Evolutionary conservation across 352 stramenopile species (phyloP), one percentile per base, ranked within the genome.

Genomic region (Globisporangium heterothallicum): DNA sequence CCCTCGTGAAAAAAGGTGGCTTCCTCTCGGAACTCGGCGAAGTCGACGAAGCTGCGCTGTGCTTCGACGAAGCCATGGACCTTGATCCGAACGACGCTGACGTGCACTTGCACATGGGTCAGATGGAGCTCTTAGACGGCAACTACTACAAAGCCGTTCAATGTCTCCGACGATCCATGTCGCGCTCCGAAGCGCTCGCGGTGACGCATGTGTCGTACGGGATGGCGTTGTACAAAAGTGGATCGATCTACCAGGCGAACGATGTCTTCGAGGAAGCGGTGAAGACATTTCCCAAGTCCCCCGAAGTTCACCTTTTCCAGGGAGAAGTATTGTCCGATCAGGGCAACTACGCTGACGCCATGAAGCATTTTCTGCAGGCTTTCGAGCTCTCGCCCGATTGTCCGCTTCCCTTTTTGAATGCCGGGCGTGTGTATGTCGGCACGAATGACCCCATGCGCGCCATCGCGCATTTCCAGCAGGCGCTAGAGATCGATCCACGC

Each of bases 141-240:
- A 73, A 91, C 44, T 94, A 88, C 61, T 71, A 78, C 47, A 66
- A 76, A 18, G 78, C 83, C 14, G 73, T 86, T 34, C 72, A 88
- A 54, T 82, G 66, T 59, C 67, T 94, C 19, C 81, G 80, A 41
- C 69, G 74, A 30, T 71, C 74, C 22, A 90, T 94, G 56, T 82
- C 81, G 14, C 77, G 80, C 29, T 92, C 77, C n/a, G 78, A 92
- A 16, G 61, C 66, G 24, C 61, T 94, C 24, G 72, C 78, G 0
- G 78, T 92, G 14, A 89, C 72, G 0, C 74, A 91, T 42, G 72
- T 94, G 10, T 85, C 79, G 18, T 94, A 92, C 61, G 83, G 77
- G 38, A 94, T 92, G 81, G 83, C 83, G 46, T 69, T 94, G 13
- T 94, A 92, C 66, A 92, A 91, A 53, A 88, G 78, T 35, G 81